A percentile compares a stretch with the other conserved stretches of the same genome.
Evolutionary conservation across 805 yeast genomes (phyloP).

Genomic region (Yarrowia bubula): DNA sequence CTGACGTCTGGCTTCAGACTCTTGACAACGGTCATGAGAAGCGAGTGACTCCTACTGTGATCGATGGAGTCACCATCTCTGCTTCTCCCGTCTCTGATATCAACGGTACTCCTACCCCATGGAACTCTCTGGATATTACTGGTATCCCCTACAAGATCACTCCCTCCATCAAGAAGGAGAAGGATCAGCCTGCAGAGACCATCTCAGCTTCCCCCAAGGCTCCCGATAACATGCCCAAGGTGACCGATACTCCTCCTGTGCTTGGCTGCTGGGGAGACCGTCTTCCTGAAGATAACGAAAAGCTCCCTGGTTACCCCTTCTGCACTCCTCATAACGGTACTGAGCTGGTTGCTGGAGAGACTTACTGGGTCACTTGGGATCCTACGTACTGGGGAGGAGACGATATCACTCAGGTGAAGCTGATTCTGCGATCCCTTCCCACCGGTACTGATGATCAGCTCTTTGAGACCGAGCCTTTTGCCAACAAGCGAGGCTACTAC

Average conservation of each 20-base stretch:
- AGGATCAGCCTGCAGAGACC: slow-evolving; percentile 34
- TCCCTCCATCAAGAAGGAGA: slow-evolving; percentile 41
- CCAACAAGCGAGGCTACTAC: slow-evolving; percentile 44
- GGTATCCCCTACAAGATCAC: slow-evolving; percentile 47
- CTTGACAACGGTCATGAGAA: slow-evolving; percentile 29
- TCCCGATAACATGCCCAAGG: slow-evolving; percentile 40
- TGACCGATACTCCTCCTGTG: slow-evolving; percentile 47
- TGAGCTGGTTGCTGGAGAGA: slow-evolving; percentile 48
- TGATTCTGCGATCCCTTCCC: slow-evolving; percentile 42
- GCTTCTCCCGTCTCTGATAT: slow-evolving; percentile 42
- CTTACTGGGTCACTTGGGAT: slow-evolving; percentile 52
- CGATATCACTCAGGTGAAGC: slow-evolving; percentile 40
- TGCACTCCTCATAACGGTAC: slow-evolving; percentile 45
- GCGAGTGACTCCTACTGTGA: slow-evolving; percentile 62
- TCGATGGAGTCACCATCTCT: slow-evolving; percentile 55
- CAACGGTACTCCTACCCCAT: slow-evolving; percentile 41
- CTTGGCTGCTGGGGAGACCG: slow-evolving; percentile 47
- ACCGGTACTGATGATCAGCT: slow-evolving; percentile 40
- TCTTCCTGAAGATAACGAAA: slow-evolving; percentile 38
- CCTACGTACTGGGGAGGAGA: slow-evolving; percentile 46
- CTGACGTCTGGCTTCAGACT: slow-evolving; percentile 31
- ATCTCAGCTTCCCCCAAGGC: slow-evolving; percentile 47
- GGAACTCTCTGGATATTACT: slow-evolving; percentile 47
- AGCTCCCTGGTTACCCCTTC: slow-evolving; percentile 43
- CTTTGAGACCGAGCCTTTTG: slow-evolving; percentile 40